Conservation (phyloP, 225 moss, liverwort and hornwort genomes). For the Sphagnum contortum region DNA sequence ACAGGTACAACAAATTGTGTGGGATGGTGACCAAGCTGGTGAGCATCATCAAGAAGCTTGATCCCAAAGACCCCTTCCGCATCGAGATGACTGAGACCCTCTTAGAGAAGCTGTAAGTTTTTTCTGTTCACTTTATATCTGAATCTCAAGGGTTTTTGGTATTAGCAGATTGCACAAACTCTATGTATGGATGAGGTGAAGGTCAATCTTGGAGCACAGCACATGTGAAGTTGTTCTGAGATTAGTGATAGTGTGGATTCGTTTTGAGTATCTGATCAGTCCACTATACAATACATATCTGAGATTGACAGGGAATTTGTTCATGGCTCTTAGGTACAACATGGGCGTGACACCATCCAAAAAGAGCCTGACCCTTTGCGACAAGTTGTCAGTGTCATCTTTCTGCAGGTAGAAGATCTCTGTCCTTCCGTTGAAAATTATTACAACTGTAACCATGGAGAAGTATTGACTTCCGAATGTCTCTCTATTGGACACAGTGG, state of each 20-base stretch:
- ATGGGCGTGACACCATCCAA: conserved; percentile 87
- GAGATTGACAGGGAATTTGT: too few relatives aligned
- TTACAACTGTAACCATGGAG: not conserved
- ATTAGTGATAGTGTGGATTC: too few relatives aligned
- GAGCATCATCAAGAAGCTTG: conserved; percentile 74
- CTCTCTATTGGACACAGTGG: too few relatives aligned
- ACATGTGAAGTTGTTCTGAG: too few relatives aligned
- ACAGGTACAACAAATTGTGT: conserved; percentile 71
- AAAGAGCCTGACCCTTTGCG: conserved; percentile 62
- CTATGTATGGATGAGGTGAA: too few relatives aligned
- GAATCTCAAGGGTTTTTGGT: not conserved
- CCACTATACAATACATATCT: too few relatives aligned
- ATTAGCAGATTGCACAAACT: not conserved
- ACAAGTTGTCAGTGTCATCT: conserved; percentile 73
- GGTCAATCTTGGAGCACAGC: too few relatives aligned
- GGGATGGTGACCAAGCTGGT: conserved; percentile 91
- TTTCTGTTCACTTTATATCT: not conserved
- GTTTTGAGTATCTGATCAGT: too few relatives aligned
- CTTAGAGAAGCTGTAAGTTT: conserved; percentile 66
- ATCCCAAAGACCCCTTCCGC: conserved; percentile 63
- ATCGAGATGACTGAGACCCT: conserved; percentile 84
- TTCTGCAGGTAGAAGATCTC: conserved; percentile 51
- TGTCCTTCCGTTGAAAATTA: not conserved
- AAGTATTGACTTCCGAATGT: too few relatives aligned
- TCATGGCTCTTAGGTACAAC: conserved; percentile 25